These are phyloP conservation scores for Cytidiella melzeri DNA, from an alignment of 768 basidiomycete genomes.

Conservation along the genomic window DNA sequence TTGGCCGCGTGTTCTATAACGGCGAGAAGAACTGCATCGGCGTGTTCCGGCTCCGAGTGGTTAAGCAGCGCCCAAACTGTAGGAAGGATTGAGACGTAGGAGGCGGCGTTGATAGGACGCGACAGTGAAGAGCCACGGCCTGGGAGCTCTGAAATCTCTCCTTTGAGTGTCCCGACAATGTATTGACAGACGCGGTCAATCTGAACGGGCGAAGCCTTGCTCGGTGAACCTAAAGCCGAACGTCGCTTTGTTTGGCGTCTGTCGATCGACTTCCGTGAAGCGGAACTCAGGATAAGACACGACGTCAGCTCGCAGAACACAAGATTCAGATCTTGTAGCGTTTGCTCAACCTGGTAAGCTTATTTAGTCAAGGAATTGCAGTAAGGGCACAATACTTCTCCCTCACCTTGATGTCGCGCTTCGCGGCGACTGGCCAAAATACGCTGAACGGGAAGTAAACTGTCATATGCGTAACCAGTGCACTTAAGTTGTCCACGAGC, in stretches of 20 bases:
- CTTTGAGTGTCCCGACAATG: slow-evolving; percentile 51
- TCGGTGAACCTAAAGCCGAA: background rate
- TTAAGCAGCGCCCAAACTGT: slow-evolving; percentile 74
- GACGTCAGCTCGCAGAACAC: slow-evolving; percentile 75
- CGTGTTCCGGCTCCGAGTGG: slow-evolving; percentile 13
- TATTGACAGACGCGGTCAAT: slow-evolving; percentile 52
- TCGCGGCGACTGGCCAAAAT: slow-evolving; percentile 23
- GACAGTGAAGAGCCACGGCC: no score
- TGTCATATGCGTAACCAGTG: slow-evolving; percentile 65
- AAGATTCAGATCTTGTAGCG: slow-evolving; percentile 66
- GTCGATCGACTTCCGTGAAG: slow-evolving; percentile 21
- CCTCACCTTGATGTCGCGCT: slow-evolving; percentile 53
- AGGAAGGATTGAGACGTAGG: slow-evolving; percentile 67
- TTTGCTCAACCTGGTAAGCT: slow-evolving; percentile 59
- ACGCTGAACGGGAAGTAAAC: slow-evolving; percentile 79
- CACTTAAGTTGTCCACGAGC: slow-evolving; percentile 39
- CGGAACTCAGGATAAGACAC: slow-evolving; percentile 39
- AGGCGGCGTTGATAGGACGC: slow-evolving; percentile 44
- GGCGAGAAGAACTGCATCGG: slow-evolving; percentile 40
- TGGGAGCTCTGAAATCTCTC: slow-evolving; percentile 32
- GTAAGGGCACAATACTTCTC: no score
- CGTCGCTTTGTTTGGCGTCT: background rate
- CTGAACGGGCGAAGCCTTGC: slow-evolving; percentile 27
- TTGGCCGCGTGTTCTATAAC: slow-evolving; percentile 61
- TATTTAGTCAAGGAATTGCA: no score